Conservation (phyloP, 306 rosid species). For the Bauhinia variegata region DNA sequence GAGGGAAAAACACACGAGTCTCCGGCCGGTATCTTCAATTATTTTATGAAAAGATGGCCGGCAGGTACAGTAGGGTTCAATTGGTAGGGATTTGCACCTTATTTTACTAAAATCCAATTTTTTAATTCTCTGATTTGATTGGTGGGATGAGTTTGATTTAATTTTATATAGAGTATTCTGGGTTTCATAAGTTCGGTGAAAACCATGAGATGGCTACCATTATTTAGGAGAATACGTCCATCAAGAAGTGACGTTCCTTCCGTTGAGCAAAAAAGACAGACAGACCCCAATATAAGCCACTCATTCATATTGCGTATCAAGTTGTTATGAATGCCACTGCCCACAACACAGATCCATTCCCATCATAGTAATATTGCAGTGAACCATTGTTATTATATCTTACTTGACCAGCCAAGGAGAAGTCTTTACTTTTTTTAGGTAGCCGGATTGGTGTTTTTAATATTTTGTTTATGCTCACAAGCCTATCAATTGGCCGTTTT, state of each 20-base stretch:
- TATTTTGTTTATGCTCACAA: slow-evolving; percentile 12
- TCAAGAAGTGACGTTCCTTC: slow-evolving; percentile 50
- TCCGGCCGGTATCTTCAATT: slow-evolving; percentile 50
- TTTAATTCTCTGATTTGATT: slow-evolving; percentile 35
- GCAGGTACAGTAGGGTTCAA: slow-evolving; percentile 51
- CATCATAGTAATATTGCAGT: slow-evolving; percentile 33
- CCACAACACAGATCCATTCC: slow-evolving; percentile 34
- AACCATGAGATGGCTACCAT: slow-evolving; percentile 43
- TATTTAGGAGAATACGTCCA: slow-evolving; percentile 48
- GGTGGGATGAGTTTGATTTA: slow-evolving; percentile 19
- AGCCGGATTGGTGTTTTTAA: neutral
- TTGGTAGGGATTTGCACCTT: slow-evolving; percentile 42
- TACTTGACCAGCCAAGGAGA: slow-evolving; percentile 30
- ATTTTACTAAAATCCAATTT: slow-evolving; percentile 10
- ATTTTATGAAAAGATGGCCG: slow-evolving; percentile 54
- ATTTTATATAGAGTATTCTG: slow-evolving; percentile 17
- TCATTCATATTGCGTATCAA: slow-evolving; percentile 42
- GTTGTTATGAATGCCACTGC: slow-evolving; percentile 38
- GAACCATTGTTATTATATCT: slow-evolving; percentile 40
- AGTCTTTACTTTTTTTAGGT: slow-evolving; percentile 4
- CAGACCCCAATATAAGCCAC: slow-evolving; percentile 36
- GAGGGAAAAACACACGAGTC: slow-evolving; percentile 44
- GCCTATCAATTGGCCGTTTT: neutral
- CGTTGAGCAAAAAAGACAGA: slow-evolving; percentile 19
- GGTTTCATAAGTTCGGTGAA: slow-evolving; percentile 49